Percentiles rank a stretch among this genome's conserved stretches.
These are phyloP conservation scores for Dendrocalamus sinicus DNA, from an alignment of 176 grass and related monocot genomes.

Conservation along the genomic window DNA sequence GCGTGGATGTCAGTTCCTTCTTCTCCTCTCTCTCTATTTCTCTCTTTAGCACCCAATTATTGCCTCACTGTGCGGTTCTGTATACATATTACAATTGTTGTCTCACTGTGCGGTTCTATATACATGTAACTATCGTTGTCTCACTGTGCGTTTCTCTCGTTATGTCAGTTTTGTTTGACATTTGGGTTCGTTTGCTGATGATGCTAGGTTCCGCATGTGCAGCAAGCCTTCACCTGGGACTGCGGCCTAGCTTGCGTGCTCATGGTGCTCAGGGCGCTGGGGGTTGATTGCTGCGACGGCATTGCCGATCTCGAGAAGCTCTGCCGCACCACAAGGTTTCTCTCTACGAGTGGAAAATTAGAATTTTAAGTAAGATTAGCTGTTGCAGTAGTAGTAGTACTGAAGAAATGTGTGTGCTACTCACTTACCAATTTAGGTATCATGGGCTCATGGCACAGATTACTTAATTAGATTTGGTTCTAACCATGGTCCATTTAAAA, in stretches of 20 bases:
- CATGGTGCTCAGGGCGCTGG: constrained; percentile 89
- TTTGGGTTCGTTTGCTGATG: constrained; percentile 16
- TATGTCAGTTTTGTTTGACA: neutral
- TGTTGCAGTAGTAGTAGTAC: neutral
- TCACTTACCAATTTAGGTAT: neutral
- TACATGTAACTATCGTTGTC: neutral
- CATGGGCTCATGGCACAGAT: neutral
- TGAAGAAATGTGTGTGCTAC: neutral
- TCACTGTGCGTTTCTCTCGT: neutral
- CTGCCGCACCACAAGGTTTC: constrained; percentile 85
- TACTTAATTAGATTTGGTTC: neutral
- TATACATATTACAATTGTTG: neutral
- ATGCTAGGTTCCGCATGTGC: constrained; percentile 85
- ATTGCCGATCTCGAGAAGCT: constrained; percentile 84
- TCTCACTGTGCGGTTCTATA: neutral
- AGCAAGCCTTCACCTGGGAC: constrained; percentile 94
- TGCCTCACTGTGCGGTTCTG: neutral
- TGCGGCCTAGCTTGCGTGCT: constrained; percentile 94
- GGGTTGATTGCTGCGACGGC: constrained; percentile 60
- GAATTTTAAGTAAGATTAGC: neutral
- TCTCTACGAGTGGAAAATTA: neutral
- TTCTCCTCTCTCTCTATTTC: no score
- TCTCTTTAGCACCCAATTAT: neutral
- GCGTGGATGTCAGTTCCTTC: constrained; percentile 70
- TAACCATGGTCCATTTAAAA: neutral